A percentile compares a stretch with the other conserved stretches of the same genome.
phyloP scores from a whole-genome alignment of 2,329 filamentous ascomycete genomes.

The Aphanoascus verrucosus region DNA sequence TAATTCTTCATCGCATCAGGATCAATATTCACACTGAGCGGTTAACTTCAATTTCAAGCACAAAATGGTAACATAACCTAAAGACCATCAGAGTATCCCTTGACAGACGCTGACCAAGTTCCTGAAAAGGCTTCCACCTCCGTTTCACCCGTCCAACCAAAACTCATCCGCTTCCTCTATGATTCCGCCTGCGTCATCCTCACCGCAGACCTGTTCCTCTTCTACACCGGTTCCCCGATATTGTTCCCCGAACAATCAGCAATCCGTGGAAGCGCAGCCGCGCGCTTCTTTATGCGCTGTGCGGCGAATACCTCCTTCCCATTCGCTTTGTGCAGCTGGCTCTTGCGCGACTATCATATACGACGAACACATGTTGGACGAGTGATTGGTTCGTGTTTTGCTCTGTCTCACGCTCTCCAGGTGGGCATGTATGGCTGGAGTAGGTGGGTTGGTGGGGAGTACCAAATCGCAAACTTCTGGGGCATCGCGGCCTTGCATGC shows the following conservation, averaged over 20 bases:
- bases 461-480: constrained; percentile 15
- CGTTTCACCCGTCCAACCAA: constrained; percentile 10
- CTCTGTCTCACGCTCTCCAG: constrained; percentile 12
- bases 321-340: constrained; percentile 10
- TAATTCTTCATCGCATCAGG: no score
- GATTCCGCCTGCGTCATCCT: constrained; percentile 11
- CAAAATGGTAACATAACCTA: neutral
- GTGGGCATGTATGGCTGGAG: constrained; percentile 13
- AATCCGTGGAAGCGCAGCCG: constrained; percentile 10
- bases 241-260: constrained; percentile 14
- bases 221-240: constrained; percentile 15
- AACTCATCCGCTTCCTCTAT: constrained; percentile 15
- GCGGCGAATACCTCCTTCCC: constrained; percentile 10
- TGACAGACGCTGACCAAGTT: neutral
- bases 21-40: neutral
- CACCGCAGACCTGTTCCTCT: constrained; percentile 12
- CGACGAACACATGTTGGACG: constrained; percentile 14
- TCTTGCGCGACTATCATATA: constrained; percentile 15
- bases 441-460: constrained; percentile 12
- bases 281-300: constrained; percentile 14
- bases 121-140: constrained; percentile 2
- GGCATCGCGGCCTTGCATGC: constrained; percentile 11
- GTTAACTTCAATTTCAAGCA: neutral
- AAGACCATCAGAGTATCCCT: neutral
- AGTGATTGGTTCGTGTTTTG: constrained; percentile 12